Evolutionary conservation across 169 alveolate species (phyloP), one percentile per base, ranked within the genome.

Genomic region (Plasmodium gonderi): DNA sequence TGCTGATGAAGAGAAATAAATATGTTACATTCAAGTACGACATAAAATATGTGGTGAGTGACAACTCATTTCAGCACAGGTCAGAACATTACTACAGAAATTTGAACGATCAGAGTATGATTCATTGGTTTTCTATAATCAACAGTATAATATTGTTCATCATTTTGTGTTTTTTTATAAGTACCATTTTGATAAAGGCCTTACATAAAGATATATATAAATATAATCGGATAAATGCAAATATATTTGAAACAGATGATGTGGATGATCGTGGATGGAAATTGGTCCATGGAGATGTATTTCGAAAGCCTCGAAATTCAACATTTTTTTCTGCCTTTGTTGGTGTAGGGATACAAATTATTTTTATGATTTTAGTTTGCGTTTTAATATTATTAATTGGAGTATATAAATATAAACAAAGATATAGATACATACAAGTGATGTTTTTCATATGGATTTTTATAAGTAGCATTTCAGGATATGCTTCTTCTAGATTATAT

Each of bases 221-320:
- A 78, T 97, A 97, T 83, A 97, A 97, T 83, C 96, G 95, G 23
- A 65, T 96, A 8, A 97, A 91, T 49, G 78, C 95, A 20, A 85
- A 91, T 29, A 92, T 81, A 93, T 91, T 78, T 77, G 96, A 90
- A 72, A 96, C 95, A 3, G 98, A 96, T 81, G 96, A 95, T n/a
- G 93, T 95, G 17, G 98, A 94, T 81, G 98, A 96, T 49, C 91
- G 96, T 51, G 98, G 98, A 12, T 98, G 99, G 99, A 98, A 98
- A 90, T 95, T 97, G 82, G 97, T 97, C 3, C 97, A 95, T 74
- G 98, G 98, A 8, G 99, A 98, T 90, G 98, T 98, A 31, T 98
- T 98, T 95, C 94, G 99, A 60, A 93, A 96, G 76, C 98, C 98
- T 9, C 72, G 92, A n/a, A 95, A 96, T 92, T 91, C 95, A 29